Percentiles rank a stretch among this genome's conserved stretches.
Conservation (phyloP, 2,329 filamentous ascomycete species). For the Alternaria arbusti region DNA sequence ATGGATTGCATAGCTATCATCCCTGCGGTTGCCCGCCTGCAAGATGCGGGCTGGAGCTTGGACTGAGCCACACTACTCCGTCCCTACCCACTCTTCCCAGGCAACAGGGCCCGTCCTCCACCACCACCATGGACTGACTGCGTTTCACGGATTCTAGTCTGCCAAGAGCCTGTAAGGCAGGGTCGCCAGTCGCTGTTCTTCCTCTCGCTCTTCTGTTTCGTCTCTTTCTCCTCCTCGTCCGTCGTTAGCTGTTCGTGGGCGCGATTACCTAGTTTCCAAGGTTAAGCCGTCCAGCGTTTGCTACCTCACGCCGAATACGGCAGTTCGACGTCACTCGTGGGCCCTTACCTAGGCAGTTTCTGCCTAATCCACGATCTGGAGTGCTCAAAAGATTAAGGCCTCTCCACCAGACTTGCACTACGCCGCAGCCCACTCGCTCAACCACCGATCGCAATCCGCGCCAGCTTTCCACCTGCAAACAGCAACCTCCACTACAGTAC, state of each 20-base stretch:
- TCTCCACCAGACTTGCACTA: not conserved
- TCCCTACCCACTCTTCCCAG: constrained; percentile 23
- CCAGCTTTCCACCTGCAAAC: not conserved
- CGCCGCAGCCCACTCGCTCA: constrained; percentile 4
- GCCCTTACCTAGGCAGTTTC: not conserved
- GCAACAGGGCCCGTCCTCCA: constrained; percentile 22
- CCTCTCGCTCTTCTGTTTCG: not conserved
- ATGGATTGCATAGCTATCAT: not conserved
- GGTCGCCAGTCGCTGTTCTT: not conserved
- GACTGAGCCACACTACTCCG: constrained; percentile 1
- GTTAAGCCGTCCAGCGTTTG: not conserved
- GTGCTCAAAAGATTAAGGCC: not conserved
- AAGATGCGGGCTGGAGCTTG: constrained; percentile 8
- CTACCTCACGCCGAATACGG: not conserved
- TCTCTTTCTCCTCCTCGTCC: constrained; percentile 5
- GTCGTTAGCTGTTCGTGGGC: constrained; percentile 5
- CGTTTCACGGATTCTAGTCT: constrained; percentile 11
- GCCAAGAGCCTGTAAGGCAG: constrained; percentile 17
- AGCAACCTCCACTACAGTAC: not conserved
- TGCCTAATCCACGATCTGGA: not conserved
- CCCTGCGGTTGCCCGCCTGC: not conserved
- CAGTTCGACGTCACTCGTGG: constrained; percentile 8
- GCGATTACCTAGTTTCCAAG: not conserved
- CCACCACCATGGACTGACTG: constrained; percentile 6
- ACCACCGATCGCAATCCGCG: constrained; percentile 5